Base-by-base conservation (phyloP, 2,329 filamentous ascomycete genomes). In the Colletotrichum navitas region DNA sequence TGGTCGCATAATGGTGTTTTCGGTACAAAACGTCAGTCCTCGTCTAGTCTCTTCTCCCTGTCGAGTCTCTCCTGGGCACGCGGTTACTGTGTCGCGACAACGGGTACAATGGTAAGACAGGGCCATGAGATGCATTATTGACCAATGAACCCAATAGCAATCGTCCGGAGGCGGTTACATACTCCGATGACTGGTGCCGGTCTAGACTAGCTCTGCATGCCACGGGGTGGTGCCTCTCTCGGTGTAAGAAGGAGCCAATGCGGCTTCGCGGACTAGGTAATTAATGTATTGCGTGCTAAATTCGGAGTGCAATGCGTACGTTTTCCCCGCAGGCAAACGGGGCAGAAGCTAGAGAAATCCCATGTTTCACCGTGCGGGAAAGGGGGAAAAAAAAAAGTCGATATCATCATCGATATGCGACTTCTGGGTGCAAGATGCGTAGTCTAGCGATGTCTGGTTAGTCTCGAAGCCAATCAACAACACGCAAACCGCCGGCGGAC, bases 381-480 rank as follows among this genome's bases (percentile, higher is more conserved):
- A 16, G 12, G 5, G 16, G 3, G 12, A 1, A 14, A 39, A 41
- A 41, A 43, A 47, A 64, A 64, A 73, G 63, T 71, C 71, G 63
- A 71, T 73, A 55, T 54, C 68, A 68, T 71, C 68, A 73, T 73
- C 61, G 71, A 71, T 29, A 45, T 32, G 54, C 36, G 26, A 43
- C 24, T 49, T 52, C 36, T 41, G 21, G 47, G 10, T 26, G 34
- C 18, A 39, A 39, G 18, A 52, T 24, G 45, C 11, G 47, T 2
- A 52, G 39, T 41, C 51, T 65, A 68, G 34, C 45, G 39, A 29
- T 21, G 45, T 32, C 26, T 34, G 60, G 24, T 36, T 39, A 21
- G 60, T 16, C 29, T 18, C 36, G 34, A 34, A 10, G 14, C 36
- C 58, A 24, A 24, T 16, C 52, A n/a, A 32, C 36, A 49, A 39